Evolutionary conservation across 1,284 basidiomycete genomes (phyloP), one percentile per base, ranked within the genome.

Genomic region (Pyrrhoderma noxium): DNA sequence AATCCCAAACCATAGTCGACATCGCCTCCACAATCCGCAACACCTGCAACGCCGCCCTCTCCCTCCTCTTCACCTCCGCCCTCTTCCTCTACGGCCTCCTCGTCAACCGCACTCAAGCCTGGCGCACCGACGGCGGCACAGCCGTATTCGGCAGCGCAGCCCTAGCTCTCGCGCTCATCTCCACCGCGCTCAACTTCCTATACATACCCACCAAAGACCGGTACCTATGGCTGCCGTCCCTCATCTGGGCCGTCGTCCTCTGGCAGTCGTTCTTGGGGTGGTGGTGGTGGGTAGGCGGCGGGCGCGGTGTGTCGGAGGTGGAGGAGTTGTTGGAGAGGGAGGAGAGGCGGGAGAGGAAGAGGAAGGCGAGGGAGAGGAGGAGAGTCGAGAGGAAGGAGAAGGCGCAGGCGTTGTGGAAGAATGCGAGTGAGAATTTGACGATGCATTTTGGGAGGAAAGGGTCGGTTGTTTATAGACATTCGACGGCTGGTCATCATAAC

Each of bases 211-310:
- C 76, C 47, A 82, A 87, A 61, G 85, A 91, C 57, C 80, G 89
- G 58, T 89, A 89, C 58, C 73, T 81, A 9, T 96, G 93, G 93
- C 73, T 95, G 55, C 87, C 89, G 2, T 77, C 82, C 31, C 72
- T 95, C 44, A 81, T 91, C 67, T 93, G 89, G 80, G 83, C 87
- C 2, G 82, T 93, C 39, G 79, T 94, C 9, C 77, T 95, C 14
- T 95, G 92, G 92, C 93, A 96, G 71, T 89, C 82, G 67, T 90
- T 90, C 62, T 65, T 90, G 23, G 90, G 89, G 0, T 95, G 90
- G 89, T 94, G 92, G 92, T 94, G 92, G 92, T 97, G 93, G 93
- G 92, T 94, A 18, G 93, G 93, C 14, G 85, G 89, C 1, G 92
- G 92, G 54, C 76, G 88, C 82, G 69, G 74, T 11, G 14, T 7